Percentiles rank a stretch among this genome's conserved stretches.
phyloP scores from a whole-genome alignment of 306 rosid genomes.

The Trifolium pratense region DNA sequence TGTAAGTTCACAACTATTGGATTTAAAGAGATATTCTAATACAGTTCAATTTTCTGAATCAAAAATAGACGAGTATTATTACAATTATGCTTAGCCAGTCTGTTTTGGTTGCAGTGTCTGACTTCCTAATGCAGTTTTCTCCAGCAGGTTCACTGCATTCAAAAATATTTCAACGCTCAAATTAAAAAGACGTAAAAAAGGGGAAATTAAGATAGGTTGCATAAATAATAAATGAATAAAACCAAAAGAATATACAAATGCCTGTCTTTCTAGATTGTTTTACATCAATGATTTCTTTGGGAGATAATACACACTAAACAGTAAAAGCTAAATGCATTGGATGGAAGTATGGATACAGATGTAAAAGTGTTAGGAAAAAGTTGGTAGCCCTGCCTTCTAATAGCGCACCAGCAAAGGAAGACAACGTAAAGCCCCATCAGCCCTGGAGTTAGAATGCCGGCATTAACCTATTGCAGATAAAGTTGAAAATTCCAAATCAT shows the following conservation, averaged over 20 bases:
- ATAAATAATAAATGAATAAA: constrained; percentile 21
- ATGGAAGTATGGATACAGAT: constrained; percentile 24
- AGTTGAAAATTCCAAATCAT: constrained; percentile 32
- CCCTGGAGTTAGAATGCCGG: constrained; percentile 90
- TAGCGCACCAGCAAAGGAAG: constrained; percentile 98
- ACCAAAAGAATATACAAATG: constrained; percentile 24
- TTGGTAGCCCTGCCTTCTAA: constrained; percentile 71
- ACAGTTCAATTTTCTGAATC: constrained; percentile 27
- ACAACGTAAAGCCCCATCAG: constrained; percentile 97
- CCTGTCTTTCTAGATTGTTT: constrained; percentile 15
- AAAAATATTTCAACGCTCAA: constrained; percentile 30
- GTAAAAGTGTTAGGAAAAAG: constrained; percentile 17
- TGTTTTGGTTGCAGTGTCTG: constrained; percentile 61
- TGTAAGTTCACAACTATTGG: constrained; percentile 16
- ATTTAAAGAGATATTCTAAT: constrained; percentile 17
- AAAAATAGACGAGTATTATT: constrained; percentile 44
- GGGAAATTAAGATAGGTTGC: constrained; percentile 23
- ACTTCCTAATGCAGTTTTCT: constrained; percentile 73
- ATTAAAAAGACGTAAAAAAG: constrained; percentile 30
- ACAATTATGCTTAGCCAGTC: constrained; percentile 97
- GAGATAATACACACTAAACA: constrained; percentile 30
- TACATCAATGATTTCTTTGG: constrained; percentile 23
- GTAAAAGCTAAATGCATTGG: constrained; percentile 10
- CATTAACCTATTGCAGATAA: constrained; percentile 72
- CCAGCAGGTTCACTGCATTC: constrained; percentile 83